Evolutionary conservation across 192 early-diverging fungal species (phyloP).

Genomic region (Thamnidium elegans): DNA sequence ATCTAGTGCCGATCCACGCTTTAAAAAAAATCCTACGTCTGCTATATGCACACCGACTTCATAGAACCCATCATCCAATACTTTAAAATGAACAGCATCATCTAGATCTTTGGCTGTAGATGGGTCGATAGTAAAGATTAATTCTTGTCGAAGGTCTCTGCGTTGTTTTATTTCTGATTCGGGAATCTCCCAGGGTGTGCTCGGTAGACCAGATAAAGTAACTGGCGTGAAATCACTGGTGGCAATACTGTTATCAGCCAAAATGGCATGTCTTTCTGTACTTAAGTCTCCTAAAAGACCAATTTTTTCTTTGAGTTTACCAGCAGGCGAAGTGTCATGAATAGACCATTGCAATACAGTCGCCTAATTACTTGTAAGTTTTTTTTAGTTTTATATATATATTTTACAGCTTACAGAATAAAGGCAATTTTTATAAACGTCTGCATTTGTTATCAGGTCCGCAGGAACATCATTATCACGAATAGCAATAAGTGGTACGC

Average conservation of each 20-base stretch:
- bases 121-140: constrained; percentile 94
- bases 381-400: too few species aligned
- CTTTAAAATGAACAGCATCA: constrained; percentile 70
- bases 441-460: constrained; percentile 62
- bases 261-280: not conserved
- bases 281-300: constrained; percentile 62
- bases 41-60: constrained; percentile 89
- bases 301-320: constrained; percentile 58
- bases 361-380: not conserved
- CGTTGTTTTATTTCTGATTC: constrained; percentile 59
- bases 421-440: constrained; percentile 29
- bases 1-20: constrained; percentile 85
- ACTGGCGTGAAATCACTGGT: constrained; percentile 61
- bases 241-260: constrained; percentile 42
- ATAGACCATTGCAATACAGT: constrained; percentile 61
- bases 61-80: constrained; percentile 55
- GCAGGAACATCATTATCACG: constrained; percentile 55
- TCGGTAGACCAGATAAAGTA: constrained; percentile 70
- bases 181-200: constrained; percentile 82
- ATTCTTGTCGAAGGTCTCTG: constrained; percentile 64
- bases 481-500: constrained; percentile 67
- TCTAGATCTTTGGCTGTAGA: constrained; percentile 76
- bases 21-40: constrained; percentile 95
- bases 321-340: constrained; percentile 60
- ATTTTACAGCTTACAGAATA: not conserved